Conservation (phyloP, 306 rosid species). For the Vigna mungo region DNA sequence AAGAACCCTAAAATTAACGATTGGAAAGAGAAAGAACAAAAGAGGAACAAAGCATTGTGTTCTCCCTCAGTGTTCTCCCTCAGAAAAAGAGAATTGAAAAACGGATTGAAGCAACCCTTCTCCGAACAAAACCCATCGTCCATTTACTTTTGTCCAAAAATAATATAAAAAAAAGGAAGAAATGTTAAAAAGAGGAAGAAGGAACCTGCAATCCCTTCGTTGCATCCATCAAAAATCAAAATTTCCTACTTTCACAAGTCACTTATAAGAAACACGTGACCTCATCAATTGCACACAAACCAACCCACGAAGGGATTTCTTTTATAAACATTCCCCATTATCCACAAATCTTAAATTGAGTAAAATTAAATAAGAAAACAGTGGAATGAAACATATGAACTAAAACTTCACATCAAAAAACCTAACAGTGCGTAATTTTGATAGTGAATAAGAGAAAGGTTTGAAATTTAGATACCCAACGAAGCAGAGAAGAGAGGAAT, state of each 20-base stretch:
- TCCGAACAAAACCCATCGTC: too few relatives aligned
- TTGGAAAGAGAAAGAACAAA: too few relatives aligned
- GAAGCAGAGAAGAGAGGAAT: not conserved
- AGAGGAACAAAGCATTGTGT: too few relatives aligned
- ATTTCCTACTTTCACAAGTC: constrained; percentile 38
- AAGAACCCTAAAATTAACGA: too few relatives aligned
- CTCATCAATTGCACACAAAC: constrained; percentile 23
- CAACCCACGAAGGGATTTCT: not conserved
- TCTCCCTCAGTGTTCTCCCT: too few relatives aligned
- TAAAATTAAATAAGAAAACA: not conserved
- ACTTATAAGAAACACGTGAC: constrained; percentile 34
- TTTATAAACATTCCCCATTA: not conserved
- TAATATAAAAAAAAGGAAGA: too few relatives aligned
- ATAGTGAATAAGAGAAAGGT: not conserved
- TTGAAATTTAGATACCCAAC: not conserved
- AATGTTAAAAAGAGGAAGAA: too few relatives aligned
- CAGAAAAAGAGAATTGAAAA: too few relatives aligned
- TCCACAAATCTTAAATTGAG: not conserved
- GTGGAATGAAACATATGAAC: not conserved
- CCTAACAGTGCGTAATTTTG: constrained; percentile 5
- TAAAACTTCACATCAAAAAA: not conserved
- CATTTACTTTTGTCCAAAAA: too few relatives aligned
- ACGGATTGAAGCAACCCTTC: too few relatives aligned
- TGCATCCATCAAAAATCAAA: constrained; percentile 61
- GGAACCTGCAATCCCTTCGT: constrained; percentile 45